phyloP scores from a whole-genome alignment of 2,329 filamentous ascomycete genomes.

The Ophiocordyceps camponoti-floridani region DNA sequence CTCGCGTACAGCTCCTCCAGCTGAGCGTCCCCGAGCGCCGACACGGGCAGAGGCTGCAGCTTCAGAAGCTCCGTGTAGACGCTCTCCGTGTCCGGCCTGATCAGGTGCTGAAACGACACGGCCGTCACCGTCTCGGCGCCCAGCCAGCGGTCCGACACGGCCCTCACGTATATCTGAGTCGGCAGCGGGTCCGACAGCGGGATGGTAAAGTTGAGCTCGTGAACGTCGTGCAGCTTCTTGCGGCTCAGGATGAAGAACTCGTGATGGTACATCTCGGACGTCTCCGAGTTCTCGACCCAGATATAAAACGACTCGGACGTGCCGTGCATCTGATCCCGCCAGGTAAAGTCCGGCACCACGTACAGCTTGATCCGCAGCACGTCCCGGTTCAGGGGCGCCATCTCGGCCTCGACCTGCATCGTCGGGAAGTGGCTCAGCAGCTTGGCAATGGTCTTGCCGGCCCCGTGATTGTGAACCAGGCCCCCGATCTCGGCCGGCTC shows the following conservation, averaged over 20 bases:
- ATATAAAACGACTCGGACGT: slow-evolving; percentile 95
- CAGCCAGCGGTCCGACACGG: slow-evolving; percentile 89
- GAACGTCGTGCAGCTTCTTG: slow-evolving; percentile 84
- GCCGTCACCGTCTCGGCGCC: slow-evolving; percentile 91
- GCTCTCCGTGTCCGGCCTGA: slow-evolving; percentile 91
- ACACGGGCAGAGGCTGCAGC: slow-evolving; percentile 73
- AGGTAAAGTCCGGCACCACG: slow-evolving; percentile 76
- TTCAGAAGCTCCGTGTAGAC: slow-evolving; percentile 90
- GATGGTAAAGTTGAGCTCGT: slow-evolving; percentile 95
- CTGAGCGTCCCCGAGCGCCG: slow-evolving; percentile 69
- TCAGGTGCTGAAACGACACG: slow-evolving; percentile 94
- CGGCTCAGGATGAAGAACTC: slow-evolving; percentile 90
- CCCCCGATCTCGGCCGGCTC: slow-evolving; percentile 76
- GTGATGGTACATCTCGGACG: slow-evolving; percentile 92
- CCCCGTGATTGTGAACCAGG: slow-evolving; percentile 77
- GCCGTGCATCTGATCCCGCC: slow-evolving; percentile 89
- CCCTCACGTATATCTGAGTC: slow-evolving; percentile 87
- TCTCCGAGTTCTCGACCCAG: slow-evolving; percentile 98
- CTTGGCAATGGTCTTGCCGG: slow-evolving; percentile 66
- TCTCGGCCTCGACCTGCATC: slow-evolving; percentile 77
- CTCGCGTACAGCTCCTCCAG: slow-evolving; percentile 79
- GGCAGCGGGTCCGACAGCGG: slow-evolving; percentile 84
- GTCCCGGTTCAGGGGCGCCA: slow-evolving; percentile 86
- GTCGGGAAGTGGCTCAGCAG: slow-evolving; percentile 86
- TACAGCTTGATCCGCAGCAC: slow-evolving; percentile 80